Evolutionary conservation across 2,329 filamentous ascomycete species (phyloP).

Genomic region (Geosmithia putterillii): DNA sequence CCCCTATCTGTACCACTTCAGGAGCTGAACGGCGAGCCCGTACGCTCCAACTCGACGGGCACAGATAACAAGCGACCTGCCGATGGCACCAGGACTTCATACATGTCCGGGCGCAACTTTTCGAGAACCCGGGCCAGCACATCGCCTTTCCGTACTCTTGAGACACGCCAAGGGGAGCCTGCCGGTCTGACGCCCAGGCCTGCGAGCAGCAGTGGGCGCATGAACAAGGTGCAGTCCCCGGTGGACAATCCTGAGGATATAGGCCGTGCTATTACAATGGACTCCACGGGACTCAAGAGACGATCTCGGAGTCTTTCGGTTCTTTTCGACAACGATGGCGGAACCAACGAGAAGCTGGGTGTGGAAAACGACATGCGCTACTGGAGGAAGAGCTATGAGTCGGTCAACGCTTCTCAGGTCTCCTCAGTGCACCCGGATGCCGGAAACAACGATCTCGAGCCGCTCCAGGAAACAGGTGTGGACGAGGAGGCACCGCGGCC

Average conservation of each 20-base stretch:
- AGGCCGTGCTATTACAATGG: constrained; percentile 48
- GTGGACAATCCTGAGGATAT: constrained; percentile 40
- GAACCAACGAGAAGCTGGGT: background rate
- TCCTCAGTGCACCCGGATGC: constrained; percentile 31
- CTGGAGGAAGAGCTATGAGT: constrained; percentile 49
- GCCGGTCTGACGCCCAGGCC: constrained; percentile 48
- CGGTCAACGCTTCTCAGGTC: constrained; percentile 35
- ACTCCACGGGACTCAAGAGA: constrained; percentile 33
- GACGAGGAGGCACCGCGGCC: background rate
- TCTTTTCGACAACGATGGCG: constrained; percentile 12
- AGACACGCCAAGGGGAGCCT: constrained; percentile 26
- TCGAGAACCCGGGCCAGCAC: constrained; percentile 15
- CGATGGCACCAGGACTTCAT: constrained; percentile 39
- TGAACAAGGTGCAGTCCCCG: constrained; percentile 21
- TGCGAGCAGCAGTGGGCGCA: constrained; percentile 44
- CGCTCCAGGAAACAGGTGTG: background rate
- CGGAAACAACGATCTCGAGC: constrained; percentile 7
- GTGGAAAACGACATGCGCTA: constrained; percentile 39
- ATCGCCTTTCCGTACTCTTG: constrained; percentile 4
- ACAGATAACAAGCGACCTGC: constrained; percentile 41
- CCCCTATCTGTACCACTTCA: constrained; percentile 47
- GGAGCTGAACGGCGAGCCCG: constrained; percentile 46
- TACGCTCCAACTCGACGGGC: constrained; percentile 49
- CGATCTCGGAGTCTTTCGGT: constrained; percentile 49
- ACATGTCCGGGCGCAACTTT: constrained; percentile 30